Evolutionary conservation across 2,329 filamentous ascomycete genomes (phyloP).

Genomic region (Cercospora beticola): DNA sequence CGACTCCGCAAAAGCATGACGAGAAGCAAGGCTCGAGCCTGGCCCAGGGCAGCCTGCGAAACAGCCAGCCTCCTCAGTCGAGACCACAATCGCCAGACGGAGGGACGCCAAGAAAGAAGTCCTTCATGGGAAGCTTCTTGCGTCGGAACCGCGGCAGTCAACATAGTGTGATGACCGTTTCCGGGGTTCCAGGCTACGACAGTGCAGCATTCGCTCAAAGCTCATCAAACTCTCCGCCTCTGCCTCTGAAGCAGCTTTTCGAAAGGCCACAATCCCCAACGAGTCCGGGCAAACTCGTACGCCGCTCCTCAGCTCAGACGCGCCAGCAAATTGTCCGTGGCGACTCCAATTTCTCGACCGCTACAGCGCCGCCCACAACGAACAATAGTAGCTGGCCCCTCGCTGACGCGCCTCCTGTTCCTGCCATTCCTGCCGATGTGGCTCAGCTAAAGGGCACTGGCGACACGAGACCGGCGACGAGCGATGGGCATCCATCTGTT

Average conservation of each 20-base stretch:
- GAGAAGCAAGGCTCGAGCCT: constrained; percentile 38
- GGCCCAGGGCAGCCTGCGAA: constrained; percentile 41
- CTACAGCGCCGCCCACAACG: constrained; percentile 32
- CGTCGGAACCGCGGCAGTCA: constrained; percentile 36
- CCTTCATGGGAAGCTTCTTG: constrained; percentile 39
- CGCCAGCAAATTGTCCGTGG: constrained; percentile 24
- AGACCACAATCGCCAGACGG: constrained; percentile 38
- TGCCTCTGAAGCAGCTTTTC: constrained; percentile 37
- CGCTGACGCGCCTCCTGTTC: constrained; percentile 30
- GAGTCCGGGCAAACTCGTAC: constrained; percentile 40
- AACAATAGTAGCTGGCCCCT: constrained; percentile 49
- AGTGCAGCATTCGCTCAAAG: constrained; percentile 3
- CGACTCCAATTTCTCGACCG: constrained; percentile 29
- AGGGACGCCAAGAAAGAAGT: constrained; percentile 29
- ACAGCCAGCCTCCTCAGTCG: constrained; percentile 51
- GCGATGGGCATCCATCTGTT: constrained; percentile 33
- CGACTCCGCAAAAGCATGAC: constrained; percentile 19
- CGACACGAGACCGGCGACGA: constrained; percentile 34
- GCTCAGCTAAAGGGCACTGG: constrained; percentile 12
- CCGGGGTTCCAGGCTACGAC: constrained; percentile 10
- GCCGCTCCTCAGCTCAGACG: constrained; percentile 29
- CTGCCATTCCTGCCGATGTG: constrained; percentile 22
- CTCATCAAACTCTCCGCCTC: constrained; percentile 11
- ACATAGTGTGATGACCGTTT: constrained; percentile 26
- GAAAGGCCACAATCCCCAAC: constrained; percentile 55